Percentiles rank a stretch among this genome's conserved stretches.
Conservation (phyloP, 352 stramenopile genomes). For the Phytopythium delawarense region DNA sequence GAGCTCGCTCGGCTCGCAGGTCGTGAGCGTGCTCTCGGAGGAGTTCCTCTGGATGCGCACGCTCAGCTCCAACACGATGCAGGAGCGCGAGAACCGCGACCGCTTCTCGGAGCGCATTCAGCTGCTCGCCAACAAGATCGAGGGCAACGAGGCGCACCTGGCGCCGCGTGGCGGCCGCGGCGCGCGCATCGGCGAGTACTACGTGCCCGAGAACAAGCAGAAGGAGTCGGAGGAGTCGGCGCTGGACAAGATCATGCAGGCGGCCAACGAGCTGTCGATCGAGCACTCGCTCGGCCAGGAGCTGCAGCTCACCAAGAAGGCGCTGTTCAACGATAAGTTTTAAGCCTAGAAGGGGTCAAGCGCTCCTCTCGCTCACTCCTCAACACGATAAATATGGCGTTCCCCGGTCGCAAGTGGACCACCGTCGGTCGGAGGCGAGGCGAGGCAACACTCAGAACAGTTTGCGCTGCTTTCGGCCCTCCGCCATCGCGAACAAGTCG, state of each 20-base stretch:
- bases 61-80: slow-evolving; percentile 87
- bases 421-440: background rate
- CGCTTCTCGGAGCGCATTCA: slow-evolving; percentile 89
- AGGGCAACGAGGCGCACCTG: slow-evolving; percentile 65
- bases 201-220: slow-evolving; percentile 80
- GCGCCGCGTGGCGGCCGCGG: slow-evolving; percentile 41
- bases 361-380: slow-evolving; percentile 1
- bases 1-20: slow-evolving; percentile 86
- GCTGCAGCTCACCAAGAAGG: slow-evolving; percentile 81
- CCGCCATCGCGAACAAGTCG: slow-evolving; percentile 76
- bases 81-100: slow-evolving; percentile 87
- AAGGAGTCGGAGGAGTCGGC: slow-evolving; percentile 73
- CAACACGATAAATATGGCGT: slow-evolving; percentile 7
- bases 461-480: slow-evolving; percentile 47
- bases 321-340: slow-evolving; percentile 82
- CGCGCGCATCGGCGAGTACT: slow-evolving; percentile 82
- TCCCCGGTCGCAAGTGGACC: background rate
- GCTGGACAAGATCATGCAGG: slow-evolving; percentile 85
- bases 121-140: slow-evolving; percentile 79
- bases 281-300: slow-evolving; percentile 79
- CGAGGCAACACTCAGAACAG: slow-evolving; percentile 26
- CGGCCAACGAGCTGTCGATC: slow-evolving; percentile 82
- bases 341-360: slow-evolving; percentile 10
- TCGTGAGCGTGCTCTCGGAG: slow-evolving; percentile 92
- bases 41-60: slow-evolving; percentile 93